phyloP scores from a whole-genome alignment of 768 basidiomycete species.

The Pholiota microspora region DNA sequence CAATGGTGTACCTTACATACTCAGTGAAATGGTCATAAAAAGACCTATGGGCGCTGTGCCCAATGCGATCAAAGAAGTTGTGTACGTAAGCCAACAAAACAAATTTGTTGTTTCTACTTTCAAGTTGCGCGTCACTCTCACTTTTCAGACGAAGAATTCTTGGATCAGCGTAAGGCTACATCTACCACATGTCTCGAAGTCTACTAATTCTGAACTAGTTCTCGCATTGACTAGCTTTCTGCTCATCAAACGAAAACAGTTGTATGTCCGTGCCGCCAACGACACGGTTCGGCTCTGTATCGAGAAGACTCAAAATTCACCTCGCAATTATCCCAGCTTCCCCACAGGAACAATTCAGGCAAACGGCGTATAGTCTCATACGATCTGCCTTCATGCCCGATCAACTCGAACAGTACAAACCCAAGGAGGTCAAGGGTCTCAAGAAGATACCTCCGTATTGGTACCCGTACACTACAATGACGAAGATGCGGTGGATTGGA shows the following conservation, averaged over 20 bases:
- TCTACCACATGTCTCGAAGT: background rate
- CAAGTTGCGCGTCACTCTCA: too few relatives aligned
- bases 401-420: slow-evolving; percentile 26
- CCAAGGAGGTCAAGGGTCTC: slow-evolving; percentile 41
- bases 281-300: slow-evolving; percentile 25
- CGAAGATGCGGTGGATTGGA: slow-evolving; percentile 87
- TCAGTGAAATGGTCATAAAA: too few relatives aligned
- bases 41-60: too few relatives aligned
- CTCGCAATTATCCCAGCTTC: slow-evolving; percentile 48
- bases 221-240: background rate
- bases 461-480: slow-evolving; percentile 92
- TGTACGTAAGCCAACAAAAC: too few relatives aligned
- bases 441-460: slow-evolving; percentile 88
- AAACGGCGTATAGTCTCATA: slow-evolving; percentile 52
- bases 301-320: slow-evolving; percentile 34
- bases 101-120: too few relatives aligned
- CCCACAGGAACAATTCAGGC: slow-evolving; percentile 53
- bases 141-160: too few relatives aligned
- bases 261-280: slow-evolving; percentile 20
- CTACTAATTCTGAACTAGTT: too few relatives aligned
- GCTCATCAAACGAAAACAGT: background rate
- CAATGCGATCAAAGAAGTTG: too few relatives aligned
- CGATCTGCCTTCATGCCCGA: slow-evolving; percentile 45
- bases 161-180: background rate
- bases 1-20: too few relatives aligned